Evolutionary conservation across 1,284 basidiomycete genomes (phyloP).

Genomic region (Earliella scabrosa): DNA sequence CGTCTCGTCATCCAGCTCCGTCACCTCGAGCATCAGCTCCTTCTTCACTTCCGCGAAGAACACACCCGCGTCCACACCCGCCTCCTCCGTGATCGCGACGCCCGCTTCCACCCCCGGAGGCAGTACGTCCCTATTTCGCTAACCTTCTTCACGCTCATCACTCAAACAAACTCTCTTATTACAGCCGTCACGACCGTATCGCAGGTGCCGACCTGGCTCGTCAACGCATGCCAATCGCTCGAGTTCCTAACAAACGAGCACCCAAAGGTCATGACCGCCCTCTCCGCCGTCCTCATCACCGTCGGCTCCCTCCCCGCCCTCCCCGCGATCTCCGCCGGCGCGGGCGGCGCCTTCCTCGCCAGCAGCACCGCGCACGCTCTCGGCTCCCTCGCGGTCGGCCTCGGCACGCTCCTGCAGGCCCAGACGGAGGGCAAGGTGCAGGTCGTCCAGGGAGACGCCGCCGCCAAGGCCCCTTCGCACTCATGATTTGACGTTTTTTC

Average conservation of each 20-base stretch:
- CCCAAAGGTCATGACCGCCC: conserved; percentile 72
- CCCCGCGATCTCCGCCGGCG: conserved; percentile 65
- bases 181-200: conserved; percentile 54
- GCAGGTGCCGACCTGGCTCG: conserved; percentile 71
- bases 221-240: conserved; percentile 74
- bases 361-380: conserved; percentile 74
- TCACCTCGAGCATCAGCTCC: conserved; percentile 17
- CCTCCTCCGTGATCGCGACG: conserved; percentile 23
- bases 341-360: conserved; percentile 71
- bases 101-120: conserved; percentile 33
- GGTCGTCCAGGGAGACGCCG: conserved; percentile 11
- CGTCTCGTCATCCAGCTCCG: conserved; percentile 17
- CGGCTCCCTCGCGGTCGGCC: conserved; percentile 73
- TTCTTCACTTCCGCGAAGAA: conserved; percentile 22
- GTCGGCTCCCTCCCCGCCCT: conserved; percentile 73
- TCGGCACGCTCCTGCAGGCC: conserved; percentile 53
- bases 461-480: conserved; percentile 6
- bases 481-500: no score
- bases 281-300: conserved; percentile 77
- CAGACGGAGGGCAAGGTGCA: conserved; percentile 28
- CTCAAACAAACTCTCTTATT: conserved; percentile 4
- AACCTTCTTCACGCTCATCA: not conserved
- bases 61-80: conserved; percentile 19
- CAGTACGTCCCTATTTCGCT: conserved; percentile 30
- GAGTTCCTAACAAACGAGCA: conserved; percentile 75